These are phyloP conservation scores for Tulasnella calospora DNA, from an alignment of 768 basidiomycete species.

Conservation along the genomic window DNA sequence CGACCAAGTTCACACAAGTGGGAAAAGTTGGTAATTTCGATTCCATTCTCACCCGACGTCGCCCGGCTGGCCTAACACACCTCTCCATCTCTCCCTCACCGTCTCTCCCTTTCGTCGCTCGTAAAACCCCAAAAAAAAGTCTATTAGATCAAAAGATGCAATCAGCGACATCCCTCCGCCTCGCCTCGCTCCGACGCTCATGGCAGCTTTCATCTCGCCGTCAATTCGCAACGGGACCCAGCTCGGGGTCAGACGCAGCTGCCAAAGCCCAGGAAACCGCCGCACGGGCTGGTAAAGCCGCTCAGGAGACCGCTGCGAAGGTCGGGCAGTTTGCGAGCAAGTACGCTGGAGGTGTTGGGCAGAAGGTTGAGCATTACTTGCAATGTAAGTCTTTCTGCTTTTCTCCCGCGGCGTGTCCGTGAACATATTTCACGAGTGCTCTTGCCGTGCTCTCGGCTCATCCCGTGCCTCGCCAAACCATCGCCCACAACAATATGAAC, in stretches of 20 bases:
- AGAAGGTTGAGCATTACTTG: neutral
- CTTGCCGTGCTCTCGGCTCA: too few species aligned
- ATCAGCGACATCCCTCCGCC: neutral
- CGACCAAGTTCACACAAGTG: neutral
- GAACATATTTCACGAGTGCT: too few species aligned
- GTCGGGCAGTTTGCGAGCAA: constrained; percentile 47
- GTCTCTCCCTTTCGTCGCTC: neutral
- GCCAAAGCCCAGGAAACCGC: constrained; percentile 71
- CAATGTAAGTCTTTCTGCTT: constrained; percentile 38
- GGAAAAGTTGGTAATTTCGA: neutral
- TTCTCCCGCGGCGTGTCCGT: neutral
- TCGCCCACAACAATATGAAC: neutral
- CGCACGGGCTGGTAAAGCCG: constrained; percentile 50
- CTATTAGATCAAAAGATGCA: neutral
- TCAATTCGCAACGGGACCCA: constrained; percentile 17
- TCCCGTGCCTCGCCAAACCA: neutral
- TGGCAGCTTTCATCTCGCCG: neutral
- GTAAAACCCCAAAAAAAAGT: neutral
- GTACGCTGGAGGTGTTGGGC: constrained; percentile 45
- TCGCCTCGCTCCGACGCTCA: neutral
- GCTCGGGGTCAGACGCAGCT: constrained; percentile 41
- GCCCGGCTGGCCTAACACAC: neutral
- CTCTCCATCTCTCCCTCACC: neutral
- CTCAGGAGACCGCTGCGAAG: constrained; percentile 29
- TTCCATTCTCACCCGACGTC: constrained; percentile 3